Evolutionary conservation across 2,329 filamentous ascomycete species (phyloP), one percentile per base, ranked within the genome.

Genomic region (Tolypocladium album): DNA sequence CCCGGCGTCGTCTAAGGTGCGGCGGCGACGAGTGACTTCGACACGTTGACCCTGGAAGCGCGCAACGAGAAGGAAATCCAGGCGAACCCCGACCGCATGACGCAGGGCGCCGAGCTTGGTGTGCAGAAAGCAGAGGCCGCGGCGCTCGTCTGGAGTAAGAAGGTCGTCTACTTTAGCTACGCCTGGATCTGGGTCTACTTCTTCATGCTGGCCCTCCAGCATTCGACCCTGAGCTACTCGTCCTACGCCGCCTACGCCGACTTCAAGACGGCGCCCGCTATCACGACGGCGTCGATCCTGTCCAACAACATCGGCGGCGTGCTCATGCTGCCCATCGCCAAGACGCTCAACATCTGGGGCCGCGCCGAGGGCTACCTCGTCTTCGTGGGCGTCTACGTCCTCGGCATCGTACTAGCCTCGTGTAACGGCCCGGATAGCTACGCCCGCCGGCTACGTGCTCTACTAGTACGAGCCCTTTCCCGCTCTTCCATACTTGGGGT

Each of bases 321-420:
- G 13, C 78, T 81, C 53, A 85, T 85, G 64, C 78, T 87, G 12
- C 82, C 84, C 1, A 77, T 86, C 62, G 85, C 85, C 47, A 88
- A 88, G 69, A 75, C 87, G 8, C 77, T 87, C 40, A 83, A 88
- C 69, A 74, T 88, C 42, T 87, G 83, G 70, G 86, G 85, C 58
- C 82, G 85, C 24, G 80, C 84, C 9, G 79, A 86, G 65, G 86
- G 84, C 4, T 85, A 83, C 64, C 70, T 79, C 15, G 64, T 85
- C 36, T 81, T 80, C 65, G 74, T 82, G 5, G 57, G 75, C 1
- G 71, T 84, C 36, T 78, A 78, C 38, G 76, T 81, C 1, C 7
- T 76, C 57, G 77, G 76, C 7, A 76, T 85, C 59, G 79, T 89
- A 71, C 87, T 87, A 76, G 86, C 87, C 3, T 76, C 77, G 0